These are phyloP conservation scores for Cystofilobasidium capitatum DNA, from an alignment of 768 basidiomycete genomes.

Conservation along the genomic window DNA sequence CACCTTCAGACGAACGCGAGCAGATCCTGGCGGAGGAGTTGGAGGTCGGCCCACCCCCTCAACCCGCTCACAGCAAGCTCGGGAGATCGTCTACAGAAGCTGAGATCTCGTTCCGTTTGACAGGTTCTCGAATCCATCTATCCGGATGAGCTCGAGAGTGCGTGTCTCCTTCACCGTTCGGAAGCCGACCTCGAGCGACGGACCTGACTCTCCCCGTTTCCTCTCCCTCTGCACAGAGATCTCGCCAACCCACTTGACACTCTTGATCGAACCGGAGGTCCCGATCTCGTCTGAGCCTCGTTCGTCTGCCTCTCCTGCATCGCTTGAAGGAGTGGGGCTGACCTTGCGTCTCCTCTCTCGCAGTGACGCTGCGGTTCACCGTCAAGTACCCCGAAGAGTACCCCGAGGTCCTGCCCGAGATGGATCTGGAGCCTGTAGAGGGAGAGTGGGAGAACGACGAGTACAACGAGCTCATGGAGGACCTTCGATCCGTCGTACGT, in stretches of 20 bases:
- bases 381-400: conserved; percentile 74
- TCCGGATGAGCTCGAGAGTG: conserved; percentile 56
- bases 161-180: neutral
- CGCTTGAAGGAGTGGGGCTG: neutral
- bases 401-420: conserved; percentile 68
- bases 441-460: conserved; percentile 49
- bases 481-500: conserved; percentile 45
- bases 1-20: conserved; percentile 32
- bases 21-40: conserved; percentile 68
- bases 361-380: conserved; percentile 64
- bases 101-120: conserved; percentile 19
- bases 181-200: neutral
- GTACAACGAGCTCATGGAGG: conserved; percentile 49
- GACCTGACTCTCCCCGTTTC: neutral
- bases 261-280: conserved; percentile 61
- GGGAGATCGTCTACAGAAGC: neutral
- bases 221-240: conserved; percentile 3
- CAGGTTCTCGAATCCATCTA: conserved; percentile 94
- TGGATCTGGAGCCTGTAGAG: conserved; percentile 55
- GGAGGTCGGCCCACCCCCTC: conserved; percentile 51
- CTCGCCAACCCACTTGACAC: conserved; percentile 16
- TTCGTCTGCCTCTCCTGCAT: conserved; percentile 31
- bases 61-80: neutral
- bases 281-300: conserved; percentile 53
- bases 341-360: conserved; percentile 10